Evolutionary conservation across 352 stramenopile species (phyloP).

Genomic region (Pythium dissotocum): DNA sequence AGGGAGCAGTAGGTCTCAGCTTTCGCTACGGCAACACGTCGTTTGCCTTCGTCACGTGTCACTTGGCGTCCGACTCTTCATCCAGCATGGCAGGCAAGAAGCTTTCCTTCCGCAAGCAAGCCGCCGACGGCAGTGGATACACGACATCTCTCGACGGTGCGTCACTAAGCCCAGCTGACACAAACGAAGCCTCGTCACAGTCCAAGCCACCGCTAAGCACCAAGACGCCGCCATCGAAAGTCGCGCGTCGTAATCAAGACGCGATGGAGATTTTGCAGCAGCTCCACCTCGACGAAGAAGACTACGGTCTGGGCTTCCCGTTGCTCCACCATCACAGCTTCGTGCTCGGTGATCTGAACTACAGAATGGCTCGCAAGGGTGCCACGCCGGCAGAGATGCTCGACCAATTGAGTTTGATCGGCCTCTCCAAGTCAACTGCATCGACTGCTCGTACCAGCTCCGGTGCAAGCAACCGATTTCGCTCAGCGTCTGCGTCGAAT

Average conservation of each 20-base stretch:
- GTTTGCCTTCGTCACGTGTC: constrained; percentile 76
- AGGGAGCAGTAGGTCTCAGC: constrained; percentile 61
- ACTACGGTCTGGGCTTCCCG: constrained; percentile 84
- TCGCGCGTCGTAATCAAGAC: constrained; percentile 79
- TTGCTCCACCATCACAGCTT: constrained; percentile 87
- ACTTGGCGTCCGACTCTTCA: constrained; percentile 85
- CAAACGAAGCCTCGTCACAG: background rate
- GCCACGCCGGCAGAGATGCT: constrained; percentile 60
- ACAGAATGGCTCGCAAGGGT: constrained; percentile 63
- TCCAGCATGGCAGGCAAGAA: constrained; percentile 34
- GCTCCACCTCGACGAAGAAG: constrained; percentile 77
- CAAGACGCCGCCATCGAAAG: constrained; percentile 53
- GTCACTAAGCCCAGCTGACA: background rate
- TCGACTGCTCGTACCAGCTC: constrained; percentile 9
- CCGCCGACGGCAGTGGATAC: background rate
- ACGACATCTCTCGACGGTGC: background rate
- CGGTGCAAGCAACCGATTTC: background rate
- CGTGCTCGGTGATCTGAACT: constrained; percentile 91
- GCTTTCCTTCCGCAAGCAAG: constrained; percentile 26
- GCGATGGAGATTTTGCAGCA: constrained; percentile 83
- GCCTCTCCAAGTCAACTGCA: constrained; percentile 8
- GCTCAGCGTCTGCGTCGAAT: background rate
- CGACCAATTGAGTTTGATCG: constrained; percentile 28
- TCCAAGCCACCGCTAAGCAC: background rate
- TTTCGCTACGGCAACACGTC: constrained; percentile 62